Base-by-base conservation (phyloP, 345 rosid genomes). In the Draba incana region DNA sequence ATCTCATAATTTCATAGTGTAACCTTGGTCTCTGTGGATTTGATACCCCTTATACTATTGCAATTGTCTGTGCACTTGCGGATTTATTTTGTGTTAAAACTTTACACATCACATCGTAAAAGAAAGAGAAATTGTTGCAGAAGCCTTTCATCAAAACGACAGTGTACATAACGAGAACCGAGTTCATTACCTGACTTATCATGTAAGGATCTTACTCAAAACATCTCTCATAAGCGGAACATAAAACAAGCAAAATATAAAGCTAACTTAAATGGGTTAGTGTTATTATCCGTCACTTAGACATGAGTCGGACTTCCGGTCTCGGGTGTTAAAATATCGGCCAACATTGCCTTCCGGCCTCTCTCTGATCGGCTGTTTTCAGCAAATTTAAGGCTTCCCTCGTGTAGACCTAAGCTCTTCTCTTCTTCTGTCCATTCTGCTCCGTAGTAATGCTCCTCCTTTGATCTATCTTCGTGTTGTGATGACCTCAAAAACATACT, bases 391-490 rank as follows among this genome's bases (percentile, higher is more conserved):
- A 92, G 74, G 72, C 96, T 89, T 28, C 81, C 74, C 4, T 72
- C 81, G 44, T 89, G 92, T 78, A 87, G 35, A 1, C 96, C 89
- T 31, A 74, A 72, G 28, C 76, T 56, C 80, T 82, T 81, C 71
- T 92, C 96, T 7, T 87, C 92, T 68, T 89, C 94, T 8, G 82
- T 72, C 88, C 90, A 89, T 30, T 87, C 90, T 0, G 84, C 60
- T 4, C 42, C 80, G 37, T 92, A 92, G 6, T 89, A 89, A 60
- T 71, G 48, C 69, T 87, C 98, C 61, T 89, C 98, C 0, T 81
- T 82, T 3, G 81, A 79, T 46, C 76, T 87, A 0, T 51, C 75
- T 0, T 27, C 68, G 37, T 86, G 75, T 28, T 62, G 81, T 0
- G 98, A 85, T 0, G 96, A 76, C 1, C 81, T 84, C 13, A 77